Conservation (phyloP, 768 basidiomycete species). For the Sistotremastrum niveocremeum region DNA sequence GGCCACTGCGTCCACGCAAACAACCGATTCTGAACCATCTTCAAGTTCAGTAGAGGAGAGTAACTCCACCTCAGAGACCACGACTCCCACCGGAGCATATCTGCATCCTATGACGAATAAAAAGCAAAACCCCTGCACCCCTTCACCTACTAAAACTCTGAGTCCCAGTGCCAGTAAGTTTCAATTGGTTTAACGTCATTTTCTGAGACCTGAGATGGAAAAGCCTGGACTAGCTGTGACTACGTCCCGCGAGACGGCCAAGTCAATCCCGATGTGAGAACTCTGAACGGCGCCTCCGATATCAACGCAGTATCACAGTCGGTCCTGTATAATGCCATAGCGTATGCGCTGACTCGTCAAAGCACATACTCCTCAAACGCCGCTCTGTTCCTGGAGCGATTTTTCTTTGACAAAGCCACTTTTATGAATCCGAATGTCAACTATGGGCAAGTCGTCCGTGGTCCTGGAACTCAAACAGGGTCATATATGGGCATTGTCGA, state of each 20-base stretch:
- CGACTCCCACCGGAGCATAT: too few species aligned
- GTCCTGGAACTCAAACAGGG: slow-evolving; percentile 17
- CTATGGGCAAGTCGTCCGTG: slow-evolving; percentile 2
- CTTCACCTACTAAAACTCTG: slow-evolving; percentile 33
- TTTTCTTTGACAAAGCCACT: slow-evolving; percentile 31
- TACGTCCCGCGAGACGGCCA: slow-evolving; percentile 38
- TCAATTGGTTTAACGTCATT: neutral
- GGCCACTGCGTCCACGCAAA: too few species aligned
- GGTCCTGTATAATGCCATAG: slow-evolving; percentile 31
- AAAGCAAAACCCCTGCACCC: slow-evolving; percentile 23
- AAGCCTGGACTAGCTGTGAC: slow-evolving; percentile 30
- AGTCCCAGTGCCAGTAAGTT: slow-evolving; percentile 39
- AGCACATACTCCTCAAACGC: slow-evolving; percentile 35
- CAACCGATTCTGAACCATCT: too few species aligned
- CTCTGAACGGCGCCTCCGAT: slow-evolving; percentile 27
- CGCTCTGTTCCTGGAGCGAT: slow-evolving; percentile 33
- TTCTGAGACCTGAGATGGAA: neutral
- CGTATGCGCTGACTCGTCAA: slow-evolving; percentile 22
- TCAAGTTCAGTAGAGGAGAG: too few species aligned
- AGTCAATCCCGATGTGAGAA: slow-evolving; percentile 41
- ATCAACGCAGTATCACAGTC: slow-evolving; percentile 29
- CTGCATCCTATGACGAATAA: too few species aligned
- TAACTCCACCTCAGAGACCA: too few species aligned
- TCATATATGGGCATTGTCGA: slow-evolving; percentile 46
- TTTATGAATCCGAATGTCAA: slow-evolving; percentile 1